Evolutionary conservation across 495 filamentous ascomycete genomes (phyloP).

Genomic region (Extremus antarcticus): DNA sequence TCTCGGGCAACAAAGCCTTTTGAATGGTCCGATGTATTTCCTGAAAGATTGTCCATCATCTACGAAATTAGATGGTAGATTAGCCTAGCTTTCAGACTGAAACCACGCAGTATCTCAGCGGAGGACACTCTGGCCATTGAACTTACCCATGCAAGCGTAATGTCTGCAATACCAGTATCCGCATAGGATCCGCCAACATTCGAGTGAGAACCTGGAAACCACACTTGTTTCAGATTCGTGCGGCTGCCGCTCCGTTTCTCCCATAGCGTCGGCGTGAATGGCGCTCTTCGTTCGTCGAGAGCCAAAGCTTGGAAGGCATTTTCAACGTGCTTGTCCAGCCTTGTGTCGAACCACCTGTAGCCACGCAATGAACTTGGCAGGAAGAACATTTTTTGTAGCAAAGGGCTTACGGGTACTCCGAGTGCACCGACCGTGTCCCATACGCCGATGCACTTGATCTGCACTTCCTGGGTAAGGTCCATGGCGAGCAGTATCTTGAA

Average conservation of each 20-base stretch:
- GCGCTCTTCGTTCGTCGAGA: conserved; percentile 29
- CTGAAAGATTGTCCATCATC: conserved; percentile 26
- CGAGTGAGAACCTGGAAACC: conserved; percentile 31
- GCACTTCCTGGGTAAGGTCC: conserved; percentile 31
- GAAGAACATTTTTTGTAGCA: conserved; percentile 16
- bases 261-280: conserved; percentile 25
- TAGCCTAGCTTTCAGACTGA: too few relatives aligned
- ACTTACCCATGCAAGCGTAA: conserved; percentile 27
- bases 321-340: conserved; percentile 16
- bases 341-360: conserved; percentile 22
- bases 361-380: conserved; percentile 19
- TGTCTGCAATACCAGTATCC: conserved; percentile 23
- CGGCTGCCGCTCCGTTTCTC: conserved; percentile 10
- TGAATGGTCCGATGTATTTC: conserved; percentile 4
- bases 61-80: too few relatives aligned
- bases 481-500: conserved; percentile 40
- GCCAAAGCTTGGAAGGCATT: conserved; percentile 31
- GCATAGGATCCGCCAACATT: conserved; percentile 31
- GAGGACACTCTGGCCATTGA: too few relatives aligned
- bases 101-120: too few relatives aligned
- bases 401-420: conserved; percentile 25
- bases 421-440: conserved; percentile 30
- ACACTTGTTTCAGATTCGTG: conserved; percentile 28
- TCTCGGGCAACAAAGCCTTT: conserved; percentile 24
- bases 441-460: conserved; percentile 26